A percentile compares a stretch with the other conserved stretches of the same genome.
Evolutionary conservation across 441 rosid genomes (phyloP).

Genomic region (Breynia disticha): DNA sequence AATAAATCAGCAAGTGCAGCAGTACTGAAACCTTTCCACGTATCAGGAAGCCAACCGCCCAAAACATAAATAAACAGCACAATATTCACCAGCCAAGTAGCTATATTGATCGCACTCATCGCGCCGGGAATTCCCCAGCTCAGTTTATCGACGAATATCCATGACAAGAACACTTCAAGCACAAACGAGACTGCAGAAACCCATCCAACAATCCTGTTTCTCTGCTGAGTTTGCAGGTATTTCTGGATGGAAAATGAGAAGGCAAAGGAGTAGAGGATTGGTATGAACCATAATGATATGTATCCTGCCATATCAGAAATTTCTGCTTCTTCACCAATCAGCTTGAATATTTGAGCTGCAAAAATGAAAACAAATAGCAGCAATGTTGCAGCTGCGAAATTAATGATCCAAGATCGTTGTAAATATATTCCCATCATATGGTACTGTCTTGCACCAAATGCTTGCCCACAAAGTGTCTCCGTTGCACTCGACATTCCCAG

Average conservation of each 20-base stretch:
- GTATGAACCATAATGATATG: slow-evolving; percentile 54
- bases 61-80: slow-evolving; percentile 42
- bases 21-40: slow-evolving; percentile 58
- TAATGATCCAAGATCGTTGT: slow-evolving; percentile 68
- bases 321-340: slow-evolving; percentile 38
- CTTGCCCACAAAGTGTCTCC: slow-evolving; percentile 81
- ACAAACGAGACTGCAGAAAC: slow-evolving; percentile 24
- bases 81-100: slow-evolving; percentile 31
- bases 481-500: slow-evolving; percentile 85
- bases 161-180: slow-evolving; percentile 40
- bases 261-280: slow-evolving; percentile 26
- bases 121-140: slow-evolving; percentile 52
- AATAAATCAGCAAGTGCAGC: slow-evolving; percentile 44
- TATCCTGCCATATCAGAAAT: slow-evolving; percentile 37
- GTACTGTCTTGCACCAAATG: slow-evolving; percentile 64
- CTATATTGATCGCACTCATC: slow-evolving; percentile 36
- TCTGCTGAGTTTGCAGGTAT: slow-evolving; percentile 62
- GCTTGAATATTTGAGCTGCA: slow-evolving; percentile 31
- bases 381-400: slow-evolving; percentile 25
- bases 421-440: slow-evolving; percentile 76
- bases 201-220: slow-evolving; percentile 41
- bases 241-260: slow-evolving; percentile 41
- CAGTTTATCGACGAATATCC: slow-evolving; percentile 40
- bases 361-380: slow-evolving; percentile 41
- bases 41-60: slow-evolving; percentile 63